Evolutionary conservation across 2,329 filamentous ascomycete species (phyloP), one percentile per base, ranked within the genome.

Genomic region (Fusarium sp.): DNA sequence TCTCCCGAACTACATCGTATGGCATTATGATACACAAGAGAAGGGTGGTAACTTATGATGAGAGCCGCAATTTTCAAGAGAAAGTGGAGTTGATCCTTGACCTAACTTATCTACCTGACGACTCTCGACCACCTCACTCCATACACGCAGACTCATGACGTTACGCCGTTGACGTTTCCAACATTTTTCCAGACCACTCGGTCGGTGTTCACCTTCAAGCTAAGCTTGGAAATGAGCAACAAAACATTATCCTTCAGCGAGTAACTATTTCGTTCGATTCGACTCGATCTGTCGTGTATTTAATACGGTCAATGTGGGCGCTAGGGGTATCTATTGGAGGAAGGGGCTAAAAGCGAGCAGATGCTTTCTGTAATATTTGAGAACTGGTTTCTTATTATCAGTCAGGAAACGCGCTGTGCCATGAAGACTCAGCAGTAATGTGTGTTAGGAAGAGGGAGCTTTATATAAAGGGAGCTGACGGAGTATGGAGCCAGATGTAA

Each of bases 21-120:
- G 96, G 96, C 96, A 99, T 81, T 94, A 97, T 79, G 96, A 99
- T 82, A 99, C 96, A 5, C 91, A 95, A 64, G 96, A 99, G 86
- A 97, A 98, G 87, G 89, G 91, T 38, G 94, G 95, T 38, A 98
- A 98, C 81, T 80, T 84, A 76, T 89, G 84, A 76, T 89, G 84
- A 67, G 61, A 43, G 40, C 66, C 38, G 38, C 42, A 60, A 60
- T 33, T 40, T 21, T 42, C 44, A 40, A 49, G 50, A 44, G 60
- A 28, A 60, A 53, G 37, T 56, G 35, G 61, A 59, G 56, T 62
- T 52, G 63, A 60, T 72, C 37, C 42, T 49, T 16, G n/a, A 35
- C 50, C 50, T 33, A 56, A 25, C 16, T 30, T 37, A 25, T 43
- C 21, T 44, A 40, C 40, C 38, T 30, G 16, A n/a, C 50, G 54